phyloP scores from a whole-genome alignment of 2,329 filamentous ascomycete genomes.

The Ceratocystis smalleyi region DNA sequence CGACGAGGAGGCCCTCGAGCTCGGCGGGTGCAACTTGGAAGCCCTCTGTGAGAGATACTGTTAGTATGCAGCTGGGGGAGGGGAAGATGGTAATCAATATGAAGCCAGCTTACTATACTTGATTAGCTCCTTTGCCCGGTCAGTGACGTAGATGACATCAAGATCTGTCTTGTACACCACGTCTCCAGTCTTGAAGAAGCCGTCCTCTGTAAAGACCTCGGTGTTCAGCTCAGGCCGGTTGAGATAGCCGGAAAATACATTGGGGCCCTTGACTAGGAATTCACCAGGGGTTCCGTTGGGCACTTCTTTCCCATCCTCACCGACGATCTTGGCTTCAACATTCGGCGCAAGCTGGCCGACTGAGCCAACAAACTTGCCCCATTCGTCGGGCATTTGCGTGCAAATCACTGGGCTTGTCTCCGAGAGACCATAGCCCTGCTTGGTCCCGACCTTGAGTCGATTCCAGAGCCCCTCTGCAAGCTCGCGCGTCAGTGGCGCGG shows the following conservation, averaged over 20 bases:
- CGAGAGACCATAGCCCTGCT: constrained; percentile 83
- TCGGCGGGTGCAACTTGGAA: constrained; percentile 57
- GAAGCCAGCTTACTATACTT: constrained; percentile 33
- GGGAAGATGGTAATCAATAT: neutral
- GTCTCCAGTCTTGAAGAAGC: constrained; percentile 84
- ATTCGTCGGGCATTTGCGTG: constrained; percentile 58
- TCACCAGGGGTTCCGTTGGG: constrained; percentile 45
- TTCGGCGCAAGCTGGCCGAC: constrained; percentile 67
- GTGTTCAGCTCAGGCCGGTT: constrained; percentile 56
- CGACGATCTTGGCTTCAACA: constrained; percentile 68
- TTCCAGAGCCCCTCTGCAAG: constrained; percentile 61
- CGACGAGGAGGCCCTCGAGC: constrained; percentile 36
- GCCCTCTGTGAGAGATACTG: constrained; percentile 31
- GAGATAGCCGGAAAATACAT: constrained; percentile 64
- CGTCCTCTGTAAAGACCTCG: constrained; percentile 57
- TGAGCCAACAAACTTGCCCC: constrained; percentile 59
- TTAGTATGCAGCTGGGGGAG: constrained; percentile 24
- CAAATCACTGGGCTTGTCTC: constrained; percentile 74
- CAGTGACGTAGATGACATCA: constrained; percentile 80
- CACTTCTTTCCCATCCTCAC: constrained; percentile 41
- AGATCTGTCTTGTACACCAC: constrained; percentile 62
- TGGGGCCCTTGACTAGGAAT: constrained; percentile 63
- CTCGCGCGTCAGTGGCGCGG: constrained; percentile 68
- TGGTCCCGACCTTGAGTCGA: constrained; percentile 62
- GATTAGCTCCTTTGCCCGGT: constrained; percentile 58